Percentiles rank a stretch among this genome's conserved stretches.
These are phyloP conservation scores for Teunomyces kruisii DNA, from an alignment of 805 yeast species.

Conservation along the genomic window DNA sequence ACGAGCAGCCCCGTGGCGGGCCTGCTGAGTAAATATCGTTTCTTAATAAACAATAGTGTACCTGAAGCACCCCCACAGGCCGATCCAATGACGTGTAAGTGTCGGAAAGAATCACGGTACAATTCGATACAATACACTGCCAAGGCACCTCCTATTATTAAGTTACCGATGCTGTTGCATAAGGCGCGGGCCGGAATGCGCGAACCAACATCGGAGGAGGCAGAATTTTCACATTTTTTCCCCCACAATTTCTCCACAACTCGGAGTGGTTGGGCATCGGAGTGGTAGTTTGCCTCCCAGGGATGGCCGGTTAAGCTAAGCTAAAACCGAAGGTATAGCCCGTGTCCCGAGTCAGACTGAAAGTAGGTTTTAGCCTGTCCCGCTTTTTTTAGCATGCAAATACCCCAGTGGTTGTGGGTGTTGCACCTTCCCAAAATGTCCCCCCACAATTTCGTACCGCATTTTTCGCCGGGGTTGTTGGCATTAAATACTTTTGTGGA, in stretches of 20 bases:
- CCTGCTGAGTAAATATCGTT: too few relatives aligned
- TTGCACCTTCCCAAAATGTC: neutral
- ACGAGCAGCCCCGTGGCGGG: too few relatives aligned
- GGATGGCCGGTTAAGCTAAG: neutral
- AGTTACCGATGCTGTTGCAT: neutral
- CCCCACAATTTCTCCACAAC: constrained; percentile 2
- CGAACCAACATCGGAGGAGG: too few relatives aligned
- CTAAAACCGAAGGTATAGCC: neutral
- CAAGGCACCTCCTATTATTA: neutral
- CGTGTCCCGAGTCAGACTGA: too few relatives aligned
- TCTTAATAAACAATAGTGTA: neutral
- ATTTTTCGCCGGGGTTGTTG: neutral
- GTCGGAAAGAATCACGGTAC: neutral
- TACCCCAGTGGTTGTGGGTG: neutral
- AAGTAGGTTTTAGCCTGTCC: too few relatives aligned
- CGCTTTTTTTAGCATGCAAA: neutral
- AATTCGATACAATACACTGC: neutral
- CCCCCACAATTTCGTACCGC: neutral
- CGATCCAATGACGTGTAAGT: neutral
- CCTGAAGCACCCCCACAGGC: neutral
- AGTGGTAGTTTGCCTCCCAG: neutral
- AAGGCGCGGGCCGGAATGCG: neutral
- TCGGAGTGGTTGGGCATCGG: neutral
- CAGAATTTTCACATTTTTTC: neutral
- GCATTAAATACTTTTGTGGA: constrained; percentile 3